Base-by-base conservation (phyloP, 2,329 filamentous ascomycete species). In the Sporothrix schenckii region DNA sequence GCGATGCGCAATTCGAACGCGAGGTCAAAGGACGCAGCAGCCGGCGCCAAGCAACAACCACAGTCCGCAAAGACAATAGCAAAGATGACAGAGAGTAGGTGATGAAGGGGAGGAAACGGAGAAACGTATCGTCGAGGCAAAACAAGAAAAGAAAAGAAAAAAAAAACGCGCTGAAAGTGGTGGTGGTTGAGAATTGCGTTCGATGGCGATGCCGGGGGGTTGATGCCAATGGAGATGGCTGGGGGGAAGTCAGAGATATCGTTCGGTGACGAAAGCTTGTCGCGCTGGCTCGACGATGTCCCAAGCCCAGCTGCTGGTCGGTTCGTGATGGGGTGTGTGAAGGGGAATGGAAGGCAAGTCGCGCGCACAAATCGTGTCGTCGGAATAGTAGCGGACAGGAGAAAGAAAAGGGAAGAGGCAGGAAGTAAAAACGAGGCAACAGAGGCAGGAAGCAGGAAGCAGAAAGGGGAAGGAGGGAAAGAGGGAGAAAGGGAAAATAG, bases 361-460 rank as follows among this genome's bases (percentile, higher is more conserved):
- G 50, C 39, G 39, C 39, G 24, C 49, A 16, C 52, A 24, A 47
- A 10, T 4, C 16, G 56, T 47, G 53, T 27, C 24, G 66, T 27
- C 24, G 60, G 47, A 14, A n/a, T n/a, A n/a, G 30, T 24, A 63
- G 30, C 53, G 21, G 19, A 21, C 39, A 27, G 16, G 65, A 54
- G 13, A 49, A 50, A 44, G 24, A 70, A 52, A 67, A 60, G 27
- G 61, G 24, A 66, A n/a, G 50, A 70, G 49, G 68, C n/a, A 50
- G 52, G 47, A n/a, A 47, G 58, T 7, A 47, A 47, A 52, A 61
- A 11, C 63, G 65, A 63, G 53, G 65, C 49, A 49, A 34, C 44
- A 52, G 67, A 68, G 44, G 27, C 52, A 30, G 39, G 24, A 58
- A 65, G 27, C 54, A 16, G 50, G 49, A 61, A 47, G 34, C 34